Evolutionary conservation across 2,329 filamentous ascomycete genomes (phyloP).

Genomic region (Chaetomiaceae sp.): DNA sequence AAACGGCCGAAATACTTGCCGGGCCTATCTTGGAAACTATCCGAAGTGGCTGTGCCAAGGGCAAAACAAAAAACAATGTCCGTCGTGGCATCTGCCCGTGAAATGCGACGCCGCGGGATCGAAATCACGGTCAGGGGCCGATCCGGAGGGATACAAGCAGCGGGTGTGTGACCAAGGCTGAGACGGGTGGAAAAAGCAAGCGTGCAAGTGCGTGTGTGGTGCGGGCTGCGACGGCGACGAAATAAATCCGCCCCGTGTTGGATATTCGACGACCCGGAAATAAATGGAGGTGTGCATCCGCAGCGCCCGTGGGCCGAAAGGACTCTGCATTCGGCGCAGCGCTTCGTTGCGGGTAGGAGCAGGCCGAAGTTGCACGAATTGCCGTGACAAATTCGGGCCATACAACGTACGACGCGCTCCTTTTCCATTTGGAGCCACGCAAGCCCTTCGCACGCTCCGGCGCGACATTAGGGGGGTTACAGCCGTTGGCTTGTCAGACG

Average conservation of each 20-base stretch:
- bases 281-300: too few relatives aligned
- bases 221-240: not conserved
- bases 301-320: not conserved
- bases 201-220: too few relatives aligned
- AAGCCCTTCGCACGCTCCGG: too few relatives aligned
- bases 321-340: not conserved
- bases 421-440: too few relatives aligned
- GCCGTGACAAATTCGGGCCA: not conserved
- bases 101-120: too few relatives aligned
- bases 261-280: too few relatives aligned
- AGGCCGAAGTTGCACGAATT: not conserved
- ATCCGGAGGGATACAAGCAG: not conserved
- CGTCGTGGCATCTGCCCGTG: too few relatives aligned
- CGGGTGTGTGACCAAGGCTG: not conserved
- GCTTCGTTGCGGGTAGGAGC: not conserved
- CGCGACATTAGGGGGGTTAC: too few relatives aligned
- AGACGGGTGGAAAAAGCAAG: not conserved
- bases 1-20: too few relatives aligned
- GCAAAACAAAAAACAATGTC: too few relatives aligned
- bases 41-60: too few relatives aligned
- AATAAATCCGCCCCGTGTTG: not conserved
- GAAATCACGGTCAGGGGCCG: conserved; percentile 3
- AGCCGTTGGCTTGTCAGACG: not conserved
- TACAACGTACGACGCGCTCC: not conserved
- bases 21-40: too few relatives aligned